Conservation (phyloP, 2,329 filamentous ascomycete genomes). For the Colletotrichum tanaceti region DNA sequence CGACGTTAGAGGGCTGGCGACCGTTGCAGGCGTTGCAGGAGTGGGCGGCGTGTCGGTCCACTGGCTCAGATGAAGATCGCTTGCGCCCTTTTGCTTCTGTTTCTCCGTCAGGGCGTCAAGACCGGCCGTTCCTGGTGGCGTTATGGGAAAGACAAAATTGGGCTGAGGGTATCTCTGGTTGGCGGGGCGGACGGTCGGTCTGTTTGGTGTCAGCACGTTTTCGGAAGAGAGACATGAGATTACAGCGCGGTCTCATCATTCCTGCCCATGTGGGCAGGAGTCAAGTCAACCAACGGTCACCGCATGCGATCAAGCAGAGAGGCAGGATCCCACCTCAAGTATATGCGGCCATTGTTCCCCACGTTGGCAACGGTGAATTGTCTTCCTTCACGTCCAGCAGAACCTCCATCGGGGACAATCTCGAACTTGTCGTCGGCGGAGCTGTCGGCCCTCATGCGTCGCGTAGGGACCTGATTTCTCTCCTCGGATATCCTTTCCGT, state of each 20-base stretch:
- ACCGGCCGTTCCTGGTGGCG: constrained; percentile 69
- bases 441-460: constrained; percentile 61
- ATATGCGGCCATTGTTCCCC: constrained; percentile 85
- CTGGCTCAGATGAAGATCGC: constrained; percentile 51
- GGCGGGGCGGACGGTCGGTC: constrained; percentile 70
- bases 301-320: constrained; percentile 20
- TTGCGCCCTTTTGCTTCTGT: constrained; percentile 43
- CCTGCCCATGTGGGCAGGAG: constrained; percentile 9
- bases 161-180: constrained; percentile 72
- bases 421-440: constrained; percentile 64
- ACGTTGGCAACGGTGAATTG: constrained; percentile 86
- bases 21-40: constrained; percentile 43
- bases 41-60: constrained; percentile 57
- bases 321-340: constrained; percentile 72
- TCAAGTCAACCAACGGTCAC: constrained; percentile 15
- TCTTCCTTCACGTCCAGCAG: constrained; percentile 72
- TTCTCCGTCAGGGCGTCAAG: constrained; percentile 59
- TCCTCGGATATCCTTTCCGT: constrained; percentile 60
- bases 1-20: constrained; percentile 49
- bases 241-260: constrained; percentile 33
- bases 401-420: constrained; percentile 69
- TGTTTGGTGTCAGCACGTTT: constrained; percentile 48
- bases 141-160: constrained; percentile 69
- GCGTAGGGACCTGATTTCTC: constrained; percentile 48
- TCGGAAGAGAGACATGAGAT: constrained; percentile 25